Base-by-base conservation (phyloP, 192 early-diverging fungal genomes). In the Pilobolus umbonatus region DNA sequence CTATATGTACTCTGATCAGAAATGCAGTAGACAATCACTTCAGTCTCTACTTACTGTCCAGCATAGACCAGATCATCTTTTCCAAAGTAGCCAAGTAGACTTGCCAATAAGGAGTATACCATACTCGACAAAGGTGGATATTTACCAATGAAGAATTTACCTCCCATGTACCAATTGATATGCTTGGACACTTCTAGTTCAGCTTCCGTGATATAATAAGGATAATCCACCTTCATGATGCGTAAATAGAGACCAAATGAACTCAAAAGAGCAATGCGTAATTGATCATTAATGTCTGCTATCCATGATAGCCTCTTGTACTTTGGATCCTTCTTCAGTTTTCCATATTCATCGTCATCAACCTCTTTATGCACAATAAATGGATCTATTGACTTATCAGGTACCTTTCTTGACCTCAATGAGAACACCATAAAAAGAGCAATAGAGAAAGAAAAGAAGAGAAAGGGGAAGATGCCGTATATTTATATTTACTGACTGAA, bases 101-200 rank as follows among this genome's bases (percentile, higher is more conserved):
- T 25, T 6, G 67, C 57, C 14, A 63, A 8, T 12, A 21, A 26
- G 1, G 57, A 19, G 30, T 54, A 64, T 1, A 69, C 19, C 19
- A 69, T 14, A 29, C 54, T 30, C 21, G 61, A 51, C 32, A 69
- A 21, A 25, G 67, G 67, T 8, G 67, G 67, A 21, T 12, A 46
- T 24, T 32, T 28, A 6, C 62, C 67, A 30, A 69, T 60, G 17
- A 60, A 69, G 19, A 69, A 69, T 17, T 69, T 58, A 2, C 57
- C 43, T 31, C 55, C n/a, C 25, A 69, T 17, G n/a, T 59, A 55
- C 50, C 62, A 63, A 36, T 69, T 59, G 32, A 69, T 42, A 12
- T 63, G 61, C 4, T 47, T 31, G 10, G 39, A 28, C 11, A 42
- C 55, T 5, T 60, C 28, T 5, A 64, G 45, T 36, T 69, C 67